Percentiles rank a stretch among this genome's conserved stretches.
Conservation (phyloP, 345 rosid genomes). For the Adansonia digitata region DNA sequence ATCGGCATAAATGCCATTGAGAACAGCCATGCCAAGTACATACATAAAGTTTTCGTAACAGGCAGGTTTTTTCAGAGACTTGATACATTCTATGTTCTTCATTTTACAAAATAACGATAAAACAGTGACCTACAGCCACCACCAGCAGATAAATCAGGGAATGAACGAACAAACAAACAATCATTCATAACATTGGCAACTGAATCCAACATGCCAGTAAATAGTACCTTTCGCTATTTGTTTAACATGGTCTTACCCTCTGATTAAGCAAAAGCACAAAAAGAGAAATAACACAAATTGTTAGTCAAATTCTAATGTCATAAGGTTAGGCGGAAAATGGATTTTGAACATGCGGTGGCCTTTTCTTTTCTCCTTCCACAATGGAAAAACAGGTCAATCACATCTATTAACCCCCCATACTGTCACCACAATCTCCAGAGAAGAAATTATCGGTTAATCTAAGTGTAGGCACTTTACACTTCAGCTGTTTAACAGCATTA, state of each 20-base stretch:
- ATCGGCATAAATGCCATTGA: not conserved
- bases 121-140: no score
- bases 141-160: not conserved
- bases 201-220: no score
- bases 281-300: not conserved
- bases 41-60: not conserved
- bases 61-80: not conserved
- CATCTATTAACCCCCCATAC: not conserved
- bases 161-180: no score
- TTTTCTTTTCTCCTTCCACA: not conserved
- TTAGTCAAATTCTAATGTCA: not conserved
- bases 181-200: no score
- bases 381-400: not conserved
- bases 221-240: not conserved
- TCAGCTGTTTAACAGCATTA: not conserved
- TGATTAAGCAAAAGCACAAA: no score
- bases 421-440: not conserved
- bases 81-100: not conserved
- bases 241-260: not conserved
- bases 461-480: not conserved
- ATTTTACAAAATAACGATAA: not conserved
- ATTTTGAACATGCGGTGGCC: not conserved
- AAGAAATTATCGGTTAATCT: not conserved
- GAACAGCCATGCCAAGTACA: not conserved
- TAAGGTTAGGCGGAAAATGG: not conserved